Conservation (phyloP, 2,329 filamentous ascomycete genomes). For the Penicillium sclerotigenum region DNA sequence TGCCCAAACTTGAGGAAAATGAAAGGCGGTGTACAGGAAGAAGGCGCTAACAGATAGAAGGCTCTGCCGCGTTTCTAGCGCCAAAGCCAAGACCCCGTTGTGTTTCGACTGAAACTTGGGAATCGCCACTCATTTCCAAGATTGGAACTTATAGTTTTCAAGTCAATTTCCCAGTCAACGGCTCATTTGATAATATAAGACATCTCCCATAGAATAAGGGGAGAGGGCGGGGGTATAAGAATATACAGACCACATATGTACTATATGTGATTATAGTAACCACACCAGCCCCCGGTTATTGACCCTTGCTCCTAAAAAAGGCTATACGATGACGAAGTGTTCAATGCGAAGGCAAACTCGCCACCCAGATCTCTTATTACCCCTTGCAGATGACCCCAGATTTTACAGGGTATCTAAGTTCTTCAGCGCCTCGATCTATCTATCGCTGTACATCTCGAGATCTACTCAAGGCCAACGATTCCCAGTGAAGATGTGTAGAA, state of each 20-base stretch:
- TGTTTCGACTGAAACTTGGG: conserved; percentile 16
- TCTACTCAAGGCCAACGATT: not conserved
- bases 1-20: not conserved
- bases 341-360: not conserved
- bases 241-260: not conserved
- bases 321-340: not conserved
- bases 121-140: not conserved
- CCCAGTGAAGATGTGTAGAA: not conserved
- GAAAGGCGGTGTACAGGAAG: not conserved
- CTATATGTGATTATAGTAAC: too few species aligned
- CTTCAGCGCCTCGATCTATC: conserved; percentile 8
- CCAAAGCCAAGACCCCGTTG: conserved; percentile 28
- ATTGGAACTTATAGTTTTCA: not conserved
- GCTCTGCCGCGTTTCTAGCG: conserved; percentile 34
- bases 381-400: conserved; percentile 25
- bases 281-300: not conserved
- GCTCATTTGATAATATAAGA: not conserved
- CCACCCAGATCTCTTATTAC: conserved; percentile 12
- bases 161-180: not conserved
- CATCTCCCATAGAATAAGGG: not conserved
- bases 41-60: not conserved
- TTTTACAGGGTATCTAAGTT: conserved; percentile 2
- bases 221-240: too few species aligned
- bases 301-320: not conserved
- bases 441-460: not conserved